Conservation (phyloP, 257 asterid genomes). For the Haberlea rhodopensis region DNA sequence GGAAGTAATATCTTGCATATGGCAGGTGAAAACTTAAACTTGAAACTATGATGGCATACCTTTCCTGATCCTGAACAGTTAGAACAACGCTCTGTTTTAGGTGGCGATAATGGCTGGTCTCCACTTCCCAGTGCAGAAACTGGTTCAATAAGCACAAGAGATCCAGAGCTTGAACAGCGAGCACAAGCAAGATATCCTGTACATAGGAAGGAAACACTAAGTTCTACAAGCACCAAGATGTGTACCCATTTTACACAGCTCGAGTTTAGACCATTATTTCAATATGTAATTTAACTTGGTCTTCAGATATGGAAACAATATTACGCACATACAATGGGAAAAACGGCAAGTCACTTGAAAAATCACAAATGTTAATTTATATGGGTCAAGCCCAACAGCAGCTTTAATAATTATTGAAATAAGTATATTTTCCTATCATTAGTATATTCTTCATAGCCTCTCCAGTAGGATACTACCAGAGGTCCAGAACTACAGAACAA, state of each 20-base stretch:
- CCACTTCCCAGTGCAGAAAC: constrained; percentile 51
- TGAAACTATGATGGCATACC: constrained; percentile 40
- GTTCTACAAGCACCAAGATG: constrained; percentile 23
- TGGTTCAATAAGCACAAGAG: constrained; percentile 74
- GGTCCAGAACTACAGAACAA: neutral
- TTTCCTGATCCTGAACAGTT: constrained; percentile 94
- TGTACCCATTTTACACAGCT: constrained; percentile 16
- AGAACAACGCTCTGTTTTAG: constrained; percentile 80
- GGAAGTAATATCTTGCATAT: neutral
- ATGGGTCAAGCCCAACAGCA: neutral
- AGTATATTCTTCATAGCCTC: neutral
- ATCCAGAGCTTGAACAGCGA: constrained; percentile 81
- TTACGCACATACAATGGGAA: neutral
- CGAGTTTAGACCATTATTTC: neutral
- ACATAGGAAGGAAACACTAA: neutral
- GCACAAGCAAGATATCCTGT: constrained; percentile 98
- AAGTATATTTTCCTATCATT: too few relatives aligned
- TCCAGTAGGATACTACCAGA: neutral
- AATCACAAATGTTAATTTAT: neutral
- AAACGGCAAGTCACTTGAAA: neutral
- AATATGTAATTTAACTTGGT: neutral
- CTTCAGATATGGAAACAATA: neutral
- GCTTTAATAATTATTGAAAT: too few relatives aligned
- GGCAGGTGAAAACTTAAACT: constrained; percentile 7
- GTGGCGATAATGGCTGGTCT: constrained; percentile 55